A percentile compares a stretch with the other conserved stretches of the same genome.
These are phyloP conservation scores for Populus hybrid DNA, from an alignment of 441 rosid species.

Conservation along the genomic window DNA sequence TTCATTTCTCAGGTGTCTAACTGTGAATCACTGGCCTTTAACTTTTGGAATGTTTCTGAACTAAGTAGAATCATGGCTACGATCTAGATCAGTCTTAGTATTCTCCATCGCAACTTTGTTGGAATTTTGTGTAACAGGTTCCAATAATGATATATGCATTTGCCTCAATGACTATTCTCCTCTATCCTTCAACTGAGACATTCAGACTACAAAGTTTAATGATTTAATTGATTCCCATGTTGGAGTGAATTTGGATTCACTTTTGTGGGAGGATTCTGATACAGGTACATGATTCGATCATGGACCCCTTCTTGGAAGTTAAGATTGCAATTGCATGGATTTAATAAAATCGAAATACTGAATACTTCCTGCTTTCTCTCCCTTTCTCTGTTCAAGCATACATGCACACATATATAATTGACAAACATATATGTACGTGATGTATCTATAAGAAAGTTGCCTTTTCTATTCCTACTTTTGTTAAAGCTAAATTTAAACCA, in stretches of 20 bases:
- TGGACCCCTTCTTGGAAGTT: neutral
- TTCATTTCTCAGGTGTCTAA: neutral
- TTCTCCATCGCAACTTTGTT: no score
- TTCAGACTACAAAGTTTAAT: neutral
- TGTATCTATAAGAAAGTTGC: neutral
- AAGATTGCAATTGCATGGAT: neutral
- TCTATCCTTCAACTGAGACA: neutral
- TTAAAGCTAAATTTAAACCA: neutral
- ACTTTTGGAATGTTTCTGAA: no score
- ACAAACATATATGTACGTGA: neutral
- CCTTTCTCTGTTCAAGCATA: neutral
- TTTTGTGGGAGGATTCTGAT: neutral
- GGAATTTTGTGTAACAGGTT: no score
- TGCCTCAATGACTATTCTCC: neutral
- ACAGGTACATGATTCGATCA: neutral
- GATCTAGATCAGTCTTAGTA: no score
- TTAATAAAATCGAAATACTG: neutral
- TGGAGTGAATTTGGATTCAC: neutral
- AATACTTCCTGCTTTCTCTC: neutral
- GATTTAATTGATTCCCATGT: neutral
- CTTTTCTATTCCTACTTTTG: neutral
- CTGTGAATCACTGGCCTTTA: no score
- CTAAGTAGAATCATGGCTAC: no score
- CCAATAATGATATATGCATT: neutral
- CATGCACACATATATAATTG: neutral